Conservation (phyloP, 192 early-diverging fungal genomes). For the Coemansia sp. region DNA sequence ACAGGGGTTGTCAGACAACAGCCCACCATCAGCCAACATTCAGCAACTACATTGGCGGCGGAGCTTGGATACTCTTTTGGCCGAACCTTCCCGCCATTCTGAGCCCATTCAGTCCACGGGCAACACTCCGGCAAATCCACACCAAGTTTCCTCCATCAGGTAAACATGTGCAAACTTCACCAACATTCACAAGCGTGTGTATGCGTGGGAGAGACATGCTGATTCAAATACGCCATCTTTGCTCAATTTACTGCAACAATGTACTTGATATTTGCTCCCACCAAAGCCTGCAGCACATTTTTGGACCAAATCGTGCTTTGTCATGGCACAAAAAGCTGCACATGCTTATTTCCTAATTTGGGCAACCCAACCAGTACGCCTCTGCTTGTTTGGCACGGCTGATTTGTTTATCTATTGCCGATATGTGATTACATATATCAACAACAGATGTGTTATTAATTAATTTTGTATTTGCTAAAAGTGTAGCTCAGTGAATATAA, state of each 20-base stretch:
- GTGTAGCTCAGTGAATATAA: conserved; percentile 17
- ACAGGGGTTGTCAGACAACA: not conserved
- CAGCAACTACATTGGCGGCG: not conserved
- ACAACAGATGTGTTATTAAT: not conserved
- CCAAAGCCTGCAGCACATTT: not conserved
- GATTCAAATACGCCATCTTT: conserved; percentile 16
- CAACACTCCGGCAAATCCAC: conserved; percentile 10
- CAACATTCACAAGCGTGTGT: not conserved
- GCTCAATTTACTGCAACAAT: conserved; percentile 17
- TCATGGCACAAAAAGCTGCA: not conserved
- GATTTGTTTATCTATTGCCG: too few relatives aligned
- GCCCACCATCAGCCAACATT: not conserved
- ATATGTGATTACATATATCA: too few relatives aligned
- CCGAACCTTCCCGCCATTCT: not conserved
- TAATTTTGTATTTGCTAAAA: not conserved
- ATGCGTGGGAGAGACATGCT: not conserved
- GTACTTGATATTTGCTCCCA: conserved; percentile 4
- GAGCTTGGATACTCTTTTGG: not conserved
- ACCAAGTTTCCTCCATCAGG: not conserved
- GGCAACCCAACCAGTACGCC: not conserved
- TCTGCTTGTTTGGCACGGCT: not conserved
- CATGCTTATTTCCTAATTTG: not conserved
- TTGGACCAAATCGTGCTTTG: not conserved
- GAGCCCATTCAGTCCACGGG: not conserved
- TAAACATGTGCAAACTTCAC: not conserved